A percentile compares a stretch with the other conserved stretches of the same genome.
Conservation (phyloP, 768 basidiomycete genomes). For the Leucocoprinus sp. region DNA sequence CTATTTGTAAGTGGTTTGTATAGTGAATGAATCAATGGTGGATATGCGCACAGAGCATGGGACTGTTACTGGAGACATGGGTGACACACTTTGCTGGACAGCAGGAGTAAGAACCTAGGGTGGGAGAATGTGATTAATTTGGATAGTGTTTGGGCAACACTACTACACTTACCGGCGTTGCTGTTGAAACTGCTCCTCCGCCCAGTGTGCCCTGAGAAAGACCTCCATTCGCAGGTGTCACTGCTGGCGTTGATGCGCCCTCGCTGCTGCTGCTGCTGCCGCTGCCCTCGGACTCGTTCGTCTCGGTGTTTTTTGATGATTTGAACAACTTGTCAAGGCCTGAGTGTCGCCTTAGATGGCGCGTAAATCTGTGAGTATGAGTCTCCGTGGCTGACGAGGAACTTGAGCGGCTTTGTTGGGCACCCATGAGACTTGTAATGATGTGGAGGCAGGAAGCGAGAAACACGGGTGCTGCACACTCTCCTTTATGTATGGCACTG, state of each 20-base stretch:
- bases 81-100: not conserved
- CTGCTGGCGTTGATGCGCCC: constrained; percentile 6
- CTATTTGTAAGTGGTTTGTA: constrained; percentile 26
- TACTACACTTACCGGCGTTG: constrained; percentile 6
- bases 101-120: constrained; percentile 11
- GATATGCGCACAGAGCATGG: constrained; percentile 36
- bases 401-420: constrained; percentile 22
- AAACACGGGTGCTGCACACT: not conserved
- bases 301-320: not conserved
- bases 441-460: not conserved
- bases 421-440: constrained; percentile 24
- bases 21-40: constrained; percentile 6
- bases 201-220: constrained; percentile 6
- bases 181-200: constrained; percentile 5
- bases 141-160: constrained; percentile 1
- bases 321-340: constrained; percentile 17
- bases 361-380: constrained; percentile 11
- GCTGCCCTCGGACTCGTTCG: not conserved
- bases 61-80: constrained; percentile 27
- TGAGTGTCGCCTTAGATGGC: constrained; percentile 19
- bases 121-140: constrained; percentile 11
- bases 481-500: not conserved
- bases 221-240: constrained; percentile 9
- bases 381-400: constrained; percentile 10
- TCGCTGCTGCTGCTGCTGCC: constrained; percentile 2